A percentile compares a stretch with the other conserved stretches of the same genome.
Evolutionary conservation across 164 flowering plant species (phyloP).

Genomic region (Stephania cephalantha): DNA sequence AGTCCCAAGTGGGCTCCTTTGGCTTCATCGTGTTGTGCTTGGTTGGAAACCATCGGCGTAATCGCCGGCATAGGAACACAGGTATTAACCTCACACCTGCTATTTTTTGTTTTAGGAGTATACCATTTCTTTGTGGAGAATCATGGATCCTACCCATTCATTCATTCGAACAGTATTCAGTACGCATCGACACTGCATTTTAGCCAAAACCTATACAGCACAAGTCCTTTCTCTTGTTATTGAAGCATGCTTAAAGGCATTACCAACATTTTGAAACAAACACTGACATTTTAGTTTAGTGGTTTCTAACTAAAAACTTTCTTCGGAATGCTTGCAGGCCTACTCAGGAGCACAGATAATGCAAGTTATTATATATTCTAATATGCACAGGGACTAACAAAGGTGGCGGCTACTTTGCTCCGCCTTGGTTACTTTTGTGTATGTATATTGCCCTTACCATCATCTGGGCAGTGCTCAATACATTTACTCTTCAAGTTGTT

Average conservation of each 20-base stretch:
- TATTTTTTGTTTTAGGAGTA: too few species aligned
- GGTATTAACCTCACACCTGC: too few species aligned
- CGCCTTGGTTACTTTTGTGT: conserved; percentile 56
- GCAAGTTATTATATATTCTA: conserved; percentile 56
- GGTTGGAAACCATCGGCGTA: conserved; percentile 52
- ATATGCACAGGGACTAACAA: conserved; percentile 64
- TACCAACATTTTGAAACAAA: background rate
- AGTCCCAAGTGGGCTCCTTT: conserved; percentile 35
- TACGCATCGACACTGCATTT: too few species aligned
- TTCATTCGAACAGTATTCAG: too few species aligned
- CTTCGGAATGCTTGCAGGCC: conserved; percentile 30
- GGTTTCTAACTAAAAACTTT: background rate
- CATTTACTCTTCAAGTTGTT: conserved; percentile 62
- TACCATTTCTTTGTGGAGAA: background rate
- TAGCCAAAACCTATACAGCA: too few species aligned
- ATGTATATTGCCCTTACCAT: conserved; percentile 59
- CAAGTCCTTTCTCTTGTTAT: too few species aligned
- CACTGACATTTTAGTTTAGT: background rate
- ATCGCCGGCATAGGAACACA: conserved; percentile 67
- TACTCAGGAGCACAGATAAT: conserved; percentile 62
- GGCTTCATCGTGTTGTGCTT: conserved; percentile 18
- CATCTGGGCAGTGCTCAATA: conserved; percentile 72
- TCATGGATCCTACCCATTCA: too few species aligned
- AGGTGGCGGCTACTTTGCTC: conserved; percentile 67
- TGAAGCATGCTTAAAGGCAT: background rate